phyloP scores from a whole-genome alignment of 78 protist species.

The Cyanophora paradoxa region DNA sequence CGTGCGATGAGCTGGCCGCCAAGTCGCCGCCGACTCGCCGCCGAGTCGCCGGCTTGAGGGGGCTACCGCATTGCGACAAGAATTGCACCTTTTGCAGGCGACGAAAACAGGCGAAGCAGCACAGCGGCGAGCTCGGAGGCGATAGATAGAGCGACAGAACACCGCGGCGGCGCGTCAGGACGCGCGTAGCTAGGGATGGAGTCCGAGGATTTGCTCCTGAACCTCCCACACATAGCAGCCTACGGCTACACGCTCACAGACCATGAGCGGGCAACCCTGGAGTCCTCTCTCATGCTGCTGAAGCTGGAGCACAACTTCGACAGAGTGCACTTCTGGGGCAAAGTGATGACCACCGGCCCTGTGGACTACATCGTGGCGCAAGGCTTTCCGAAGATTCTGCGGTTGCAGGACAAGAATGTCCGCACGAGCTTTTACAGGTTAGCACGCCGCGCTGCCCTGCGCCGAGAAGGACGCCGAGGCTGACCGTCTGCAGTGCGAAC shows the following conservation, averaged over 20 bases:
- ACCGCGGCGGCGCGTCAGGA: too few relatives aligned
- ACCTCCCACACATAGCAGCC: not conserved
- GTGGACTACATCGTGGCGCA: slow-evolving; percentile 2
- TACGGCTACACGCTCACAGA: not conserved
- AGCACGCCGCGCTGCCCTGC: not conserved
- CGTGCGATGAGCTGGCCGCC: too few relatives aligned
- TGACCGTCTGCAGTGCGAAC: too few relatives aligned
- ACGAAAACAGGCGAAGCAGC: too few relatives aligned
- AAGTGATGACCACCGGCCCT: not conserved
- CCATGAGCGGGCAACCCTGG: not conserved
- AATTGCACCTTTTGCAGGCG: too few relatives aligned
- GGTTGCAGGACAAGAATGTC: not conserved
- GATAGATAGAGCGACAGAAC: too few relatives aligned
- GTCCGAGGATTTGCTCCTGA: not conserved
- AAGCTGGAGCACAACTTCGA: not conserved
- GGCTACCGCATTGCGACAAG: too few relatives aligned
- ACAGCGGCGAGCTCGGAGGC: too few relatives aligned
- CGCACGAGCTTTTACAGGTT: slow-evolving; percentile 4
- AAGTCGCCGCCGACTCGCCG: too few relatives aligned
- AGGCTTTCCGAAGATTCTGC: not conserved
- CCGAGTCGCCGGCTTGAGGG: too few relatives aligned
- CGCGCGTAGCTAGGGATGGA: slow-evolving; percentile 1
- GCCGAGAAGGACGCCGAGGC: too few relatives aligned
- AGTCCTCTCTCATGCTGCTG: not conserved
- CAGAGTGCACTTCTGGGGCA: slow-evolving; percentile 8